Evolutionary conservation across 345 rosid species (phyloP), one percentile per base, ranked within the genome.

Genomic region (Viola odorata): DNA sequence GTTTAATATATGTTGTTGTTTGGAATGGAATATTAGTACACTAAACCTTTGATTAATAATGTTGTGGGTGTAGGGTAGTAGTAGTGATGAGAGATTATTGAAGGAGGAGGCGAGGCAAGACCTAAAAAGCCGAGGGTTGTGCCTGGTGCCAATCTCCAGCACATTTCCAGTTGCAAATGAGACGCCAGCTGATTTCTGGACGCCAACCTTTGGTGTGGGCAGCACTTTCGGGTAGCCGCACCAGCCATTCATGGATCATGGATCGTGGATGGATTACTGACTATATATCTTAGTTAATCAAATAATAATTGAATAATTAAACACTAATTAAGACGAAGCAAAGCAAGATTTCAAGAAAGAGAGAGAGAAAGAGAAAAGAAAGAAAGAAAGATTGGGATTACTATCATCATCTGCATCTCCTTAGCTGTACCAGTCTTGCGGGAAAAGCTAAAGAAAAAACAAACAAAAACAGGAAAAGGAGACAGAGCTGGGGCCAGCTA

Each of bases 381-480:
- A 58, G 59, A 64, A 53, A 68, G 70, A 52, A 12, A 60, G 15
- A 73, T 48, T 62, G 76, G 72, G 58, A 67, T 23, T 23, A n/a
- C n/a, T n/a, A 23, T 23, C 32, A 23, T 23, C 32, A 23, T 23
- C 32, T 23, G 32, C 32, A 23, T 23, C 32, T 23, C 32, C 32
- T 48, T 61, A 72, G 76, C 78, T 78, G 80, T 77, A 58, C 74
- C 74, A 44, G 66, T 51, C 63, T 53, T 64, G 64, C 54, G 55
- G 38, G 47, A 77, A 83, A 76, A 64, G 78, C 64, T 57, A 66
- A 77, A 75, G 71, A 68, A 63, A 65, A 63, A 64, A 65, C 68
- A 66, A 37, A 16, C 11, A 48, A 44, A 63, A 14, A 62, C 47
- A 69, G 60, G 63, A 57, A 61, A 65, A 63, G 63, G 75, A 64